phyloP scores from a whole-genome alignment of 805 yeast species.

The Suhomyces sp. region DNA sequence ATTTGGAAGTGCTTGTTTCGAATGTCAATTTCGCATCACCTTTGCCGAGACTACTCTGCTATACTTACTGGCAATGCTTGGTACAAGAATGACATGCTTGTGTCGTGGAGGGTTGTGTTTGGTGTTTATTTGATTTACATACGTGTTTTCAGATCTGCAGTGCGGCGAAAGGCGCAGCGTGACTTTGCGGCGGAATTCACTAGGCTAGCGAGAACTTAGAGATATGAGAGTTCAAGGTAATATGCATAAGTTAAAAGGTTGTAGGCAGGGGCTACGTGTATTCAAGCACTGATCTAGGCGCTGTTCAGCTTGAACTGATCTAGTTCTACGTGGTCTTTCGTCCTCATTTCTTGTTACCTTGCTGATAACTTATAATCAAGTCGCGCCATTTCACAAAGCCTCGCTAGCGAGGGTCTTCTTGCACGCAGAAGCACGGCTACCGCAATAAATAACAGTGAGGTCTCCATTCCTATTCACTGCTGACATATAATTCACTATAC shows the following conservation, averaged over 20 bases:
- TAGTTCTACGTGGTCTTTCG: background rate
- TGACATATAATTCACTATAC: background rate
- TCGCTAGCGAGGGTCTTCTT: background rate
- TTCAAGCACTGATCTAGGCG: too few relatives aligned
- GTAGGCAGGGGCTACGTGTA: too few relatives aligned
- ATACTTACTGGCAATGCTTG: slow-evolving; percentile 8
- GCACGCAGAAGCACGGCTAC: background rate
- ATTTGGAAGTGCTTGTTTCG: background rate
- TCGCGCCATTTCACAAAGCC: background rate
- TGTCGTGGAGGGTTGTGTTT: background rate
- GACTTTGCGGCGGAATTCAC: background rate
- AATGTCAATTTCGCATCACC: background rate
- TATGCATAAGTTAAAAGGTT: background rate
- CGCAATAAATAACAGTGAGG: background rate
- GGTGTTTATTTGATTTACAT: slow-evolving; percentile 1
- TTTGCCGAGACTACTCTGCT: background rate
- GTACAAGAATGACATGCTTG: slow-evolving; percentile 8
- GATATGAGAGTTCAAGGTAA: background rate
- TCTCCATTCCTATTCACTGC: background rate
- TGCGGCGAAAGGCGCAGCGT: slow-evolving; percentile 1
- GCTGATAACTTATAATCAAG: background rate
- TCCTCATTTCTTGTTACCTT: background rate
- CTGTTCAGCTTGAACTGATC: background rate
- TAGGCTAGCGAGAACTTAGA: background rate
- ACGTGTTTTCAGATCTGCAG: slow-evolving; percentile 1